Percentiles rank a stretch among this genome's conserved stretches.
Evolutionary conservation across 148 eudicot species (phyloP).

Genomic region (Diospyros kaki): DNA sequence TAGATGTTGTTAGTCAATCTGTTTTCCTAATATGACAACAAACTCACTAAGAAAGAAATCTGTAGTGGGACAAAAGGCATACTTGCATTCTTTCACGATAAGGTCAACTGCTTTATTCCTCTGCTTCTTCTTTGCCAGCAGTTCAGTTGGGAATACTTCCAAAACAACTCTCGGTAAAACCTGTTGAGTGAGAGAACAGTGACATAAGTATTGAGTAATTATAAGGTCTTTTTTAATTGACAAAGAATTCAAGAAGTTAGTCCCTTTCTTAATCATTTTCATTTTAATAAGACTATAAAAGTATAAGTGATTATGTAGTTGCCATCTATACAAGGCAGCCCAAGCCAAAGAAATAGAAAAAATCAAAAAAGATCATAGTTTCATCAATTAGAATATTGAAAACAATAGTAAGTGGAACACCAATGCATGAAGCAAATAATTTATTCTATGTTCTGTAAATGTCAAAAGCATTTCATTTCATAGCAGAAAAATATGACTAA

Average conservation of each 20-base stretch:
- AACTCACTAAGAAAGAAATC: background rate
- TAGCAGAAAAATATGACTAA: background rate
- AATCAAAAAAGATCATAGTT: background rate
- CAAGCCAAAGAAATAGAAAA: background rate
- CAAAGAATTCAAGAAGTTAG: background rate
- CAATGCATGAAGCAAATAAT: background rate
- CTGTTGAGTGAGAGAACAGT: slow-evolving; percentile 23
- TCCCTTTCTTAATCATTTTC: background rate
- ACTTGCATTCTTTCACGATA: slow-evolving; percentile 84
- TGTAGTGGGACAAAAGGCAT: slow-evolving; percentile 21
- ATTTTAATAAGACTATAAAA: background rate
- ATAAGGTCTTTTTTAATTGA: background rate
- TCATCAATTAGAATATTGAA: background rate
- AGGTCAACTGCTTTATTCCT: slow-evolving; percentile 72
- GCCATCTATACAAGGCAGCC: no score
- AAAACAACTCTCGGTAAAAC: slow-evolving; percentile 90
- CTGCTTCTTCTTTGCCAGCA: slow-evolving; percentile 72
- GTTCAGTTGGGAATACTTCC: slow-evolving; percentile 66
- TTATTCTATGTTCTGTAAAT: slow-evolving; percentile 1
- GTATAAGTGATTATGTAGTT: no score
- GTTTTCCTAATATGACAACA: background rate
- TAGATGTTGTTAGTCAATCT: background rate
- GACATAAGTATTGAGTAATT: background rate
- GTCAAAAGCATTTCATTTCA: background rate
- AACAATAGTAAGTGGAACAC: background rate